Evolutionary conservation across 768 basidiomycete genomes (phyloP).

Genomic region (Lentinula lateritia): DNA sequence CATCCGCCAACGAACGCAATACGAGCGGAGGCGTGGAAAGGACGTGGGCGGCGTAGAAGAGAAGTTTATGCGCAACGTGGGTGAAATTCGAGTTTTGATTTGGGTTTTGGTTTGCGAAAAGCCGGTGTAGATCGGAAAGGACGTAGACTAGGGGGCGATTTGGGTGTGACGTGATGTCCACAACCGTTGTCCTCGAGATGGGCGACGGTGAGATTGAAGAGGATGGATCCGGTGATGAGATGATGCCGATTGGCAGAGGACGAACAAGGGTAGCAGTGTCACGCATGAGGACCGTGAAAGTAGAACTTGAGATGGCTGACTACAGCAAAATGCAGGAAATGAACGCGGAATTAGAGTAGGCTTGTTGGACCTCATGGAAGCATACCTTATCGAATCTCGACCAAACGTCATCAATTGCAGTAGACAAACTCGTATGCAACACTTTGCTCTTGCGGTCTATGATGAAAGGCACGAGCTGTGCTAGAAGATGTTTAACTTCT

Average conservation of each 20-base stretch:
- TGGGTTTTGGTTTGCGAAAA: conserved; percentile 24
- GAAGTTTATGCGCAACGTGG: conserved; percentile 40
- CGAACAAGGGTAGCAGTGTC: conserved; percentile 52
- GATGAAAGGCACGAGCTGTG: conserved; percentile 60
- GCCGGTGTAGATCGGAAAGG: conserved; percentile 46
- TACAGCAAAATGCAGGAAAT: no score
- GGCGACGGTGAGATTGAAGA: not conserved
- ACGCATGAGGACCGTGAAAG: conserved; percentile 47
- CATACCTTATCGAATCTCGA: conserved; percentile 55
- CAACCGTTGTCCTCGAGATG: not conserved
- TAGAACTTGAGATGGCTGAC: conserved; percentile 24
- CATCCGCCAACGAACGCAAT: not conserved
- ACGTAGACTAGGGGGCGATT: conserved; percentile 27
- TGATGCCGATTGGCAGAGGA: conserved; percentile 30
- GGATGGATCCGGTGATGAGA: no score
- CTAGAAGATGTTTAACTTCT: conserved; percentile 43
- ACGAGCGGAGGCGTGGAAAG: conserved; percentile 36
- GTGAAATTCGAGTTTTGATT: no score
- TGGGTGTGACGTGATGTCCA: conserved; percentile 12
- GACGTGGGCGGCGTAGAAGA: conserved; percentile 53
- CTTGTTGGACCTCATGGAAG: not conserved
- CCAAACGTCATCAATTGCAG: conserved; percentile 59
- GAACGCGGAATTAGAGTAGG: not conserved
- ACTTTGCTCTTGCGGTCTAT: conserved; percentile 51
- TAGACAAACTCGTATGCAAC: conserved; percentile 44